Evolutionary conservation across 441 rosid species (phyloP).

Genomic region (Euphorbia neoarborescens): DNA sequence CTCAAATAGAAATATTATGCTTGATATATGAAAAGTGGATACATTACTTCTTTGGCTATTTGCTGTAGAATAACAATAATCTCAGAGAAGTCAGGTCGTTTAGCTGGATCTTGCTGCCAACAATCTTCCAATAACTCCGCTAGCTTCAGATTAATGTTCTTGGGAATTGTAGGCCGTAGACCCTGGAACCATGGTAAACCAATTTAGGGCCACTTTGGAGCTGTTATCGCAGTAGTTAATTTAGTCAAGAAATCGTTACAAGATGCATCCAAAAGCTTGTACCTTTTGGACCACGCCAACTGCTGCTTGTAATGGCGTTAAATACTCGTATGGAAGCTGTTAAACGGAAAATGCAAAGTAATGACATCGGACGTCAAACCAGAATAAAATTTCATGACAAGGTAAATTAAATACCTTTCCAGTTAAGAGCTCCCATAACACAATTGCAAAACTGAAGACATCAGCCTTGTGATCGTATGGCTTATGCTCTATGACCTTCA

Average conservation of each 20-base stretch:
- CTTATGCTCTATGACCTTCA: constrained; percentile 89
- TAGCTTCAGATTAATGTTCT: constrained; percentile 55
- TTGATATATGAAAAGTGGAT: constrained; percentile 5
- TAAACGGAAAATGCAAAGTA: constrained; percentile 18
- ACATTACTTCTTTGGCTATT: constrained; percentile 66
- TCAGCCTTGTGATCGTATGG: constrained; percentile 91
- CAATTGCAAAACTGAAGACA: constrained; percentile 80
- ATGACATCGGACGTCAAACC: neutral
- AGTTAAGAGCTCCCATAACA: constrained; percentile 83
- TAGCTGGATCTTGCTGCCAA: constrained; percentile 78
- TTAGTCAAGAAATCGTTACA: too few species aligned
- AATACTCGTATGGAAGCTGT: constrained; percentile 74
- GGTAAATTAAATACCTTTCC: constrained; percentile 53
- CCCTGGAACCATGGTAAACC: constrained; percentile 31
- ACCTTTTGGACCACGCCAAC: constrained; percentile 97
- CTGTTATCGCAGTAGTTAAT: too few species aligned
- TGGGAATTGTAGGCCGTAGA: constrained; percentile 70
- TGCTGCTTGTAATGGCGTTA: constrained; percentile 93
- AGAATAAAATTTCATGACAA: neutral
- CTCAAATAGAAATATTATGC: too few species aligned
- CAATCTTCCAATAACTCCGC: constrained; percentile 76
- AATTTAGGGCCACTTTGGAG: neutral
- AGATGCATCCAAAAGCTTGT: constrained; percentile 3
- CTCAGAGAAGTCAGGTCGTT: constrained; percentile 72
- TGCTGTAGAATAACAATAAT: constrained; percentile 51